A percentile compares a stretch with the other conserved stretches of the same genome.
These are phyloP conservation scores for Aspergillus neotritici DNA, from an alignment of 2,329 filamentous ascomycete genomes.

Conservation along the genomic window DNA sequence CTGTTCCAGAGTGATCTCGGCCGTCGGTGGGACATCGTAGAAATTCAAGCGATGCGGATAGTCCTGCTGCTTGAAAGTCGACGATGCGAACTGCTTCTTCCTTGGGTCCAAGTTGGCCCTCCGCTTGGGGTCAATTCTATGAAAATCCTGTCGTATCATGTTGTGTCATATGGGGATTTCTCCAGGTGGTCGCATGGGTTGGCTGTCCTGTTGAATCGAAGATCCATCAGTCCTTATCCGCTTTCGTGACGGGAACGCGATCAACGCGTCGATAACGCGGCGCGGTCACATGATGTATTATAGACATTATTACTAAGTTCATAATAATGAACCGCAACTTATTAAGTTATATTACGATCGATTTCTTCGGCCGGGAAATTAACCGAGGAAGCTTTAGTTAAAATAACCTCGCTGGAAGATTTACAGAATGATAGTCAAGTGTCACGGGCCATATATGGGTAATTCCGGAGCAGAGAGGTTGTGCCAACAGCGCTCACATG, in stretches of 20 bases:
- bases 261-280: constrained; percentile 9
- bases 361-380: not conserved
- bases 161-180: constrained; percentile 7
- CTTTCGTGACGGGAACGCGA: constrained; percentile 21
- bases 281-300: constrained; percentile 9
- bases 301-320: not conserved
- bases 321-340: not conserved
- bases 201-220: not conserved
- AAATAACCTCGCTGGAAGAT: no score
- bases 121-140: constrained; percentile 58
- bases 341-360: not conserved
- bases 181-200: not conserved
- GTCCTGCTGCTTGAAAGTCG: constrained; percentile 67
- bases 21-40: constrained; percentile 79
- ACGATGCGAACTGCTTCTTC: constrained; percentile 78
- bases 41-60: constrained; percentile 90
- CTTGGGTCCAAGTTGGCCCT: constrained; percentile 71
- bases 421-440: not conserved
- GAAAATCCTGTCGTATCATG: constrained; percentile 42
- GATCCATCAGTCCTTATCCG: constrained; percentile 1
- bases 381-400: constrained; percentile 3
- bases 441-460: not conserved
- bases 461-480: not conserved
- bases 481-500: constrained; percentile 6
- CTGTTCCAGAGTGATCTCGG: constrained; percentile 91